phyloP scores from a whole-genome alignment of 176 grass and related monocot species.

The Elaeis guineensis region DNA sequence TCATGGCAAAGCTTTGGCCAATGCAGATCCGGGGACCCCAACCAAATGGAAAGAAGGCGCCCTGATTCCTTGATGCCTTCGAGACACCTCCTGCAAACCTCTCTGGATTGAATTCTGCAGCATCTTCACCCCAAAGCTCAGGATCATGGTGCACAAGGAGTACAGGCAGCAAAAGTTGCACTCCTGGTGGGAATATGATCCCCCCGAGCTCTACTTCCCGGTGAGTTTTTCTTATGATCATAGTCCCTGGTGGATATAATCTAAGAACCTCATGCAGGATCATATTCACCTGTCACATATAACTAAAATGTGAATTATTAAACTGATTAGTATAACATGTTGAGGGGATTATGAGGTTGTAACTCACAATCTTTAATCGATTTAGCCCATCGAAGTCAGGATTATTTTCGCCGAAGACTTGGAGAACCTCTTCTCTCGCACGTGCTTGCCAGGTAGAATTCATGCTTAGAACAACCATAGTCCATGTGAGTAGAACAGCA shows the following conservation, averaged over 20 bases:
- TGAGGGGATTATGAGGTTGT: background rate
- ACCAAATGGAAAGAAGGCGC: slow-evolving; percentile 57
- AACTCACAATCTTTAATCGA: slow-evolving; percentile 68
- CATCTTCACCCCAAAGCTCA: slow-evolving; percentile 47
- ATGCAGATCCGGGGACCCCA: slow-evolving; percentile 61
- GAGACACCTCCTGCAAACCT: slow-evolving; percentile 59
- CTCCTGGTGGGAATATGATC: slow-evolving; percentile 44
- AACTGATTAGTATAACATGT: background rate
- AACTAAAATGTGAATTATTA: background rate
- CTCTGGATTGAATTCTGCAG: slow-evolving; percentile 51
- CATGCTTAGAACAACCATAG: slow-evolving; percentile 58
- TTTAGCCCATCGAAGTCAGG: slow-evolving; percentile 48
- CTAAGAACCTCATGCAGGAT: slow-evolving; percentile 66
- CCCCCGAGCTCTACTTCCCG: slow-evolving; percentile 42
- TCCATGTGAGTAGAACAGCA: slow-evolving; percentile 77
- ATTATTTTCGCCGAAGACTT: slow-evolving; percentile 37
- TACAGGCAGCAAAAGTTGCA: slow-evolving; percentile 34
- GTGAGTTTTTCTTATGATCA: slow-evolving; percentile 31
- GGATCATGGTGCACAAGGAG: slow-evolving; percentile 53
- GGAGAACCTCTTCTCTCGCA: slow-evolving; percentile 72
- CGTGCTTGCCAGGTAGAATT: slow-evolving; percentile 63
- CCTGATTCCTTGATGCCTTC: slow-evolving; percentile 36
- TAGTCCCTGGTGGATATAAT: slow-evolving; percentile 34
- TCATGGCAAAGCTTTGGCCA: slow-evolving; percentile 53
- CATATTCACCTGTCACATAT: slow-evolving; percentile 43